Conservation (phyloP, 1,139 yeast species). For the Sugiyamaella grinbergsii region DNA sequence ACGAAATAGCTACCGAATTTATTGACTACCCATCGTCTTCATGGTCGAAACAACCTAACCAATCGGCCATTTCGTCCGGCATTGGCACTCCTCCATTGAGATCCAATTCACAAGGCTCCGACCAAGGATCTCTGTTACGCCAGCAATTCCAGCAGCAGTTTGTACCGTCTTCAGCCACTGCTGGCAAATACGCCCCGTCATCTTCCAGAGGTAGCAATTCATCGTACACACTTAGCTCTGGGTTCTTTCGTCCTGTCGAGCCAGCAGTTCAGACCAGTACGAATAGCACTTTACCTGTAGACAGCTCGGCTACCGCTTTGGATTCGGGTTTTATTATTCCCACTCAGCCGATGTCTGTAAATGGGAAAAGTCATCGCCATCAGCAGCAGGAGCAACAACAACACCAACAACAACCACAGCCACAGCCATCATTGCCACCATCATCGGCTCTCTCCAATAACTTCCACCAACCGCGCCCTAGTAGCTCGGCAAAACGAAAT, state of each 20-base stretch:
- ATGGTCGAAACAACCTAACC: slow-evolving; percentile 9
- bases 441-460: neutral
- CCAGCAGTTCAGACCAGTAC: slow-evolving; percentile 2
- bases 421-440: neutral
- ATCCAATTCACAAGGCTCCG: slow-evolving; percentile 23
- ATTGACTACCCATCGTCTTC: slow-evolving; percentile 6
- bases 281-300: neutral
- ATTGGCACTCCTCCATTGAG: slow-evolving; percentile 23
- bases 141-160: slow-evolving; percentile 15
- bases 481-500: neutral
- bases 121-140: slow-evolving; percentile 12
- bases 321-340: slow-evolving; percentile 1
- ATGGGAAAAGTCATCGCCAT: neutral
- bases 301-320: slow-evolving; percentile 2
- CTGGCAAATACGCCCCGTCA: slow-evolving; percentile 26
- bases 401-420: neutral
- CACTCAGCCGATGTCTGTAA: neutral
- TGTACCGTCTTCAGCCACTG: slow-evolving; percentile 15
- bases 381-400: neutral
- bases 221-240: slow-evolving; percentile 62
- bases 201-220: slow-evolving; percentile 20
- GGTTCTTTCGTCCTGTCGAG: slow-evolving; percentile 51
- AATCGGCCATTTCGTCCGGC: slow-evolving; percentile 17
- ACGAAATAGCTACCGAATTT: slow-evolving; percentile 15
- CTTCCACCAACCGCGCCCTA: neutral